phyloP scores from a whole-genome alignment of 805 yeast species.

The Komagataella pseudopastoris region DNA sequence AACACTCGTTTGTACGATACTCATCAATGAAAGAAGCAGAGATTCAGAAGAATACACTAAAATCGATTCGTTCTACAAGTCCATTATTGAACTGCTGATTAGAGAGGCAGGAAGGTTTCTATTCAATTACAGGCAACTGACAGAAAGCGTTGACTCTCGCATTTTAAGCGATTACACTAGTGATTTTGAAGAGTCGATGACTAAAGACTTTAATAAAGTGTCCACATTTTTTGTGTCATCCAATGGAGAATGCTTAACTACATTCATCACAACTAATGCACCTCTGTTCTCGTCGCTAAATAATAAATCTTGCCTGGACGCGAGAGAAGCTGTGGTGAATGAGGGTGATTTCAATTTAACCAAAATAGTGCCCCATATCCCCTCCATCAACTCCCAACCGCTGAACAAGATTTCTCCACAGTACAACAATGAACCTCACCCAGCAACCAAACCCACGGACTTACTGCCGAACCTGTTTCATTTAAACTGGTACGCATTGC shows the following conservation, averaged over 20 bases:
- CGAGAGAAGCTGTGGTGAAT: slow-evolving; percentile 44
- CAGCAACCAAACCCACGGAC: slow-evolving; percentile 27
- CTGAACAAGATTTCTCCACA: slow-evolving; percentile 31
- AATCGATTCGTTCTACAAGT: slow-evolving; percentile 50
- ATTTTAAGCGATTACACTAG: slow-evolving; percentile 1
- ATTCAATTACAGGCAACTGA: slow-evolving; percentile 9
- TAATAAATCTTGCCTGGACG: slow-evolving; percentile 61
- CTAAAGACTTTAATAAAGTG: slow-evolving; percentile 48
- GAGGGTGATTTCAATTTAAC: slow-evolving; percentile 59
- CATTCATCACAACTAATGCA: slow-evolving; percentile 46
- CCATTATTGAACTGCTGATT: slow-evolving; percentile 46
- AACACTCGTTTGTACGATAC: slow-evolving; percentile 36
- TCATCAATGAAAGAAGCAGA: slow-evolving; percentile 30
- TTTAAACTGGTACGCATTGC: slow-evolving; percentile 52
- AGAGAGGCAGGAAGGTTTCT: slow-evolving; percentile 43
- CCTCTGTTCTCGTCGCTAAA: slow-evolving; percentile 73
- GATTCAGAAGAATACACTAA: slow-evolving; percentile 35
- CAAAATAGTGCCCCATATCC: slow-evolving; percentile 47
- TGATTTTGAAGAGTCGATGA: slow-evolving; percentile 25
- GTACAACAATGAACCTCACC: slow-evolving; percentile 6
- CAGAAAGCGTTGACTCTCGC: neutral
- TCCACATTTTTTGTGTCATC: slow-evolving; percentile 34
- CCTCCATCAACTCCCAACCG: slow-evolving; percentile 20
- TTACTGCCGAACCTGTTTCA: slow-evolving; percentile 40
- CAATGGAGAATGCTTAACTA: slow-evolving; percentile 52